Evolutionary conservation across 2,329 filamentous ascomycete species (phyloP).

Genomic region (Trichothecium sympodiale): DNA sequence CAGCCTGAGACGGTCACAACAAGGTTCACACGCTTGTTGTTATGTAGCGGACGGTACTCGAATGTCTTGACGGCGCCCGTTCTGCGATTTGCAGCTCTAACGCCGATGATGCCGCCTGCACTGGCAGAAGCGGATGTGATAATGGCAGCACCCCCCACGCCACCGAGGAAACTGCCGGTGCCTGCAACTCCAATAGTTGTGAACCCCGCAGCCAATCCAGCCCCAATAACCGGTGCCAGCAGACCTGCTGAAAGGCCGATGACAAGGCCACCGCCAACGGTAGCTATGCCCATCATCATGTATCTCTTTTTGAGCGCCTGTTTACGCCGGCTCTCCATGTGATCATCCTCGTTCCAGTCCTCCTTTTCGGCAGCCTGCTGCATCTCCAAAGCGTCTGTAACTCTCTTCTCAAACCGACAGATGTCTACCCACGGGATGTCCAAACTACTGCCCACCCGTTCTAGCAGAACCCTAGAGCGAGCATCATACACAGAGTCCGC

Average conservation of each 20-base stretch:
- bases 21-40: conserved; percentile 94
- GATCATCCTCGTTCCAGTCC: conserved; percentile 94
- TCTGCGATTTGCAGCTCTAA: conserved; percentile 72
- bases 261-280: conserved; percentile 86
- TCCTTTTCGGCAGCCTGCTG: conserved; percentile 89
- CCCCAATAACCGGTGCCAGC: conserved; percentile 85
- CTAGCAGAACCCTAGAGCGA: conserved; percentile 73
- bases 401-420: conserved; percentile 90
- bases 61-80: conserved; percentile 93
- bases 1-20: conserved; percentile 93
- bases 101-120: conserved; percentile 77
- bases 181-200: conserved; percentile 89
- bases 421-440: conserved; percentile 86
- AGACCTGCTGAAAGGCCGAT: conserved; percentile 91
- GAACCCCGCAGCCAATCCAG: conserved; percentile 86
- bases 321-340: conserved; percentile 80
- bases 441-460: conserved; percentile 70
- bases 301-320: conserved; percentile 71
- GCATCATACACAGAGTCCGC: conserved; percentile 92
- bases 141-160: conserved; percentile 82
- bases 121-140: conserved; percentile 85
- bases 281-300: conserved; percentile 93
- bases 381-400: conserved; percentile 96
- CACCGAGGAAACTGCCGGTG: conserved; percentile 79
- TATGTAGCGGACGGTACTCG: conserved; percentile 91